A percentile compares a stretch with the other conserved stretches of the same genome.
Evolutionary conservation across 2,329 filamentous ascomycete genomes (phyloP).

Genomic region (Pseudonectria foliicola): DNA sequence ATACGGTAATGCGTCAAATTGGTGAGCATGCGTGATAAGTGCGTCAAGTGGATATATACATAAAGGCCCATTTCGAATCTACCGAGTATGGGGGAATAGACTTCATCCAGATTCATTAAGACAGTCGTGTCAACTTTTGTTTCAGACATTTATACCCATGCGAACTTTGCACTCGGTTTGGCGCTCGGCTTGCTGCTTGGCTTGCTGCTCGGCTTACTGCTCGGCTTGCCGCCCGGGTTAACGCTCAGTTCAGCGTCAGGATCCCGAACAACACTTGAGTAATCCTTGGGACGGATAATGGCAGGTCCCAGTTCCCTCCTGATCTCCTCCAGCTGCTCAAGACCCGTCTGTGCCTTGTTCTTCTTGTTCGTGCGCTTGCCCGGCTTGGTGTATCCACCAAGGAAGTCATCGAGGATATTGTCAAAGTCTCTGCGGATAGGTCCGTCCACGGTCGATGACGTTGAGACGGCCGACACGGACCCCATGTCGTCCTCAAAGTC

Average conservation of each 20-base stretch:
- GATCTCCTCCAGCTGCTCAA: constrained; percentile 88
- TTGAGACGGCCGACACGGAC: constrained; percentile 55
- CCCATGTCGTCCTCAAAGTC: constrained; percentile 43
- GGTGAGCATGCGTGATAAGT: too few relatives aligned
- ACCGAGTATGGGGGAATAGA: too few relatives aligned
- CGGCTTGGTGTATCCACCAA: constrained; percentile 63
- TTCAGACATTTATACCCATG: background rate
- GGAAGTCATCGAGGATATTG: constrained; percentile 85
- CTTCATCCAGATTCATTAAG: too few relatives aligned
- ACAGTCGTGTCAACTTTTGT: too few relatives aligned
- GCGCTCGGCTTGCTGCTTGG: too few relatives aligned
- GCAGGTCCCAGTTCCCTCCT: constrained; percentile 72
- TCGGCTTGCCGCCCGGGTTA: too few relatives aligned
- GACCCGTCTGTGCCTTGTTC: constrained; percentile 69
- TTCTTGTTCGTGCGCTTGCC: constrained; percentile 74
- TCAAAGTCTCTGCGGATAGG: constrained; percentile 75
- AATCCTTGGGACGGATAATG: constrained; percentile 37
- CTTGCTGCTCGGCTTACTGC: too few relatives aligned
- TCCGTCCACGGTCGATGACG: constrained; percentile 59
- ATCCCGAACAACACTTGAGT: background rate
- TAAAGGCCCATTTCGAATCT: too few relatives aligned
- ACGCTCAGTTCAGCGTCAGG: background rate
- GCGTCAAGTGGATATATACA: too few relatives aligned
- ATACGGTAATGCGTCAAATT: too few relatives aligned
- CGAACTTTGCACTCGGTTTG: background rate